Evolutionary conservation across 371 early-diverging fungal species (phyloP), one percentile per base, ranked within the genome.

Genomic region (Mortierella sp.): DNA sequence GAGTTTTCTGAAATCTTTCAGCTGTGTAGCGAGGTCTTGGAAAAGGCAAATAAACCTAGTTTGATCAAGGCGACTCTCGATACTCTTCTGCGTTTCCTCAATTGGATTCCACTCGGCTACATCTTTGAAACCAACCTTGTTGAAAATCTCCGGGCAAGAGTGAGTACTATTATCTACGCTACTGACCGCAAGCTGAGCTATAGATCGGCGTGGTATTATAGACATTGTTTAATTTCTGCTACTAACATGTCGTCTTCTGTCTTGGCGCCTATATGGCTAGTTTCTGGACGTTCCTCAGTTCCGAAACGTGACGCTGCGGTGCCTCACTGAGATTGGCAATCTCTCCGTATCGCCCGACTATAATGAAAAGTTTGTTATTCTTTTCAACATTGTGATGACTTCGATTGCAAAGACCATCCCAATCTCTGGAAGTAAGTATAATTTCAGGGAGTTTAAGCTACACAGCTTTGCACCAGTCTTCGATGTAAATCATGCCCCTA

Each of bases 61-160:
- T 88, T 99, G 69, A 93, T 99, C 66, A 90, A 88, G 68, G 95
- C 98, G 4, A 98, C 99, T 0, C 86, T 99, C 43, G 93, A 96
- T 77, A 96, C 99, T 0, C 90, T 99, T 24, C 85, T 96, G 63
- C 91, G 96, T 59, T 99, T 99, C 87, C 88, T 99, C 70, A 96
- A 94, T 86, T 99, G 99, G 97, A 95, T 99, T 74, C 99, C 99
- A 22, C 88, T 96, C 39, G 98, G 97, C 14, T 99, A 95, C 84
- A 95, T 99, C 65, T 99, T 99, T 76, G 95, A 98, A 83, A 98
- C 97, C 20, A 92, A 95, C 76, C 86, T 99, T 47, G 96, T 99
- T 39, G 94, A 93, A 62, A 92, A 92, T 35, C 88, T 98, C 60
- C 90, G 92, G 60, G 90, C 86, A 30, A 90, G 97, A 78, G 96